Base-by-base conservation (phyloP, 2,329 filamentous ascomycete species). In the Metarhizium album region DNA sequence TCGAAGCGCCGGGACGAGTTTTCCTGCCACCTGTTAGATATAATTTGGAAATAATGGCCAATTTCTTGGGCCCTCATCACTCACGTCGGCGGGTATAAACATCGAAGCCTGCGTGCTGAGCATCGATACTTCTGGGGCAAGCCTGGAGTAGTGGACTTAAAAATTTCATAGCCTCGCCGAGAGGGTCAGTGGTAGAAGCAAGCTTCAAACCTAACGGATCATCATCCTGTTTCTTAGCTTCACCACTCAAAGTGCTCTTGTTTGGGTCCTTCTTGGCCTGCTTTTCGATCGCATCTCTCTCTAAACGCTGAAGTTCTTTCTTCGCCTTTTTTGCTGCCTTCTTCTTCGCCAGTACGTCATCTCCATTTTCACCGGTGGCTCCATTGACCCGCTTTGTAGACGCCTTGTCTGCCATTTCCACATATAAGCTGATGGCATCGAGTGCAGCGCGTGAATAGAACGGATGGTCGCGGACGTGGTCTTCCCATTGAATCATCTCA, bases 401-500 rank as follows among this genome's bases (percentile, higher is more conserved):
- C 1, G 86, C 86, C 55, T 86, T 80, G 60, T 96, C 91, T 55
- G 86, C 75, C 57, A 98, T 76, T 56, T 82, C 74, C 27, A 95
- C 64, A 65, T 96, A 97, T 31, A 94, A 75, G 54, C 84, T 80
- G 54, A 95, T 79, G 5, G 91, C 90, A 49, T 83, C 82, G 23
- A 95, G 73, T 1, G 93, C 91, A 46, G 88, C 87, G 43, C 89
- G 79, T 4, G 86, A 84, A 70, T 87, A 98, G 72, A 95, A 96
- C 1, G 93, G 93, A 65, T 98, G 93, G 60, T 95, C 87, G 50
- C 90, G 84, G 43, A 97, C 70, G 54, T 83, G 82, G 64, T 98
- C 90, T 65, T 97, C 91, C 94, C 93, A 98, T 59, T 86, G 82
- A 45, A 98, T 77, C 89, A 98, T 95, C 60, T 96, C 90, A 40